These are phyloP conservation scores for Wallacemonas sp. DNA, from an alignment of 208 protist genomes.

Conservation along the genomic window DNA sequence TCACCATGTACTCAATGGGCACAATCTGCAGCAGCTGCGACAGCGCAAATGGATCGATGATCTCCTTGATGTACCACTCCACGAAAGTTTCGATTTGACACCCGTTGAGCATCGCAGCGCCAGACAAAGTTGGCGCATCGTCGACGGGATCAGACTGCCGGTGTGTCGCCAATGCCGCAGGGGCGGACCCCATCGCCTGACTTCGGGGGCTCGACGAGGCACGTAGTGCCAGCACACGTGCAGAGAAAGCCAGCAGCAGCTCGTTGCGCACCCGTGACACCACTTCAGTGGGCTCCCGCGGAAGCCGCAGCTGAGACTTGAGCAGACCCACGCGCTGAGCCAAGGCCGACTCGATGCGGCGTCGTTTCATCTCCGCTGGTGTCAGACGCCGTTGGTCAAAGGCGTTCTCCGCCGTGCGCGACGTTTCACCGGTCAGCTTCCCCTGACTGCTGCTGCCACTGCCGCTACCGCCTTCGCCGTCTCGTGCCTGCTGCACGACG, in stretches of 20 bases:
- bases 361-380: background rate
- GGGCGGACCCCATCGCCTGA: background rate
- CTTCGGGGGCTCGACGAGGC: constrained; percentile 19
- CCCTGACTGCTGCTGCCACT: background rate
- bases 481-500: background rate
- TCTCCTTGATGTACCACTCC: constrained; percentile 81
- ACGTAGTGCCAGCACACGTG: constrained; percentile 65
- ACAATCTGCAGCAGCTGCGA: constrained; percentile 76
- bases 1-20: constrained; percentile 71
- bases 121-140: too few relatives aligned
- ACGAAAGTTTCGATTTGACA: constrained; percentile 67
- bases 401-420: too few relatives aligned
- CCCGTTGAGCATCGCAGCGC: too few relatives aligned
- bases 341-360: constrained; percentile 10
- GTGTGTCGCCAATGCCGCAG: background rate
- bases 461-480: background rate
- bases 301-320: constrained; percentile 42
- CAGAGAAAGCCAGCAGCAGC: constrained; percentile 73
- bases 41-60: constrained; percentile 76
- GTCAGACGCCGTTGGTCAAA: background rate
- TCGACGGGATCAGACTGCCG: too few relatives aligned
- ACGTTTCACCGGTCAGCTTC: too few relatives aligned
- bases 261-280: constrained; percentile 75
- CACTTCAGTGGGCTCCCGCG: constrained; percentile 32
- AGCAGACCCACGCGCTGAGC: constrained; percentile 28